Evolutionary conservation across 2,329 filamentous ascomycete genomes (phyloP), one percentile per base, ranked within the genome.

Genomic region (Emergomyces africanus): DNA sequence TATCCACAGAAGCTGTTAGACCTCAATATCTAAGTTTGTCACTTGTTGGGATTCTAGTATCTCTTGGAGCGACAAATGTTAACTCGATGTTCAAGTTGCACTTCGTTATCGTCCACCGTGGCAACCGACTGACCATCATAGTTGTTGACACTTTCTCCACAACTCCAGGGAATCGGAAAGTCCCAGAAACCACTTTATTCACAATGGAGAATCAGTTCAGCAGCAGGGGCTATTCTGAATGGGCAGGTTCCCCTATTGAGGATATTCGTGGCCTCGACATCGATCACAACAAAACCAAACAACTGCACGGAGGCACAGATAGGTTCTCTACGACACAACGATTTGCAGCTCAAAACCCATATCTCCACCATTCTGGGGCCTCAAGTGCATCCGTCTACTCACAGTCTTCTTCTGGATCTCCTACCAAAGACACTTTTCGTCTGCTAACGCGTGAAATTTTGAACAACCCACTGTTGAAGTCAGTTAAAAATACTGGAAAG

Each of bases 391-490:
- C 44, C 25, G 20, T 42, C 9, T 51, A 42, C 25, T 58, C 57
- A 10, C 44, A 53, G 9, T 50, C 63, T 59, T 50, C 58, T 25
- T 59, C 61, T 37, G 59, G 54, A 54, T 57, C 50, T 41, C 54
- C 55, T 14, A 61, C 53, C 28, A 62, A 55, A 23, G 53, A 61
- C 56, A 60, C 50, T 42, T 64, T 62, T 53, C 57, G 59, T 53
- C 58, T 62, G 14, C 49, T 66, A 8, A 62, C 64, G 30, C 63
- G 62, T 54, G 61, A 64, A 54, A 64, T 64, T 18, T 50, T 64
- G 57, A 60, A 60, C 44, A 54, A 63, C 23, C 61, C 61, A 20
- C 46, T 62, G 14, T 59, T 59, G 14, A 55, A 54, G 60, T 57
- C 58, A 15, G 57, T 51, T 44, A 61, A 57, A 53, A 44, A 46